Base-by-base conservation (phyloP, 2,329 filamentous ascomycete species). In the Hypoxylon sp. region DNA sequence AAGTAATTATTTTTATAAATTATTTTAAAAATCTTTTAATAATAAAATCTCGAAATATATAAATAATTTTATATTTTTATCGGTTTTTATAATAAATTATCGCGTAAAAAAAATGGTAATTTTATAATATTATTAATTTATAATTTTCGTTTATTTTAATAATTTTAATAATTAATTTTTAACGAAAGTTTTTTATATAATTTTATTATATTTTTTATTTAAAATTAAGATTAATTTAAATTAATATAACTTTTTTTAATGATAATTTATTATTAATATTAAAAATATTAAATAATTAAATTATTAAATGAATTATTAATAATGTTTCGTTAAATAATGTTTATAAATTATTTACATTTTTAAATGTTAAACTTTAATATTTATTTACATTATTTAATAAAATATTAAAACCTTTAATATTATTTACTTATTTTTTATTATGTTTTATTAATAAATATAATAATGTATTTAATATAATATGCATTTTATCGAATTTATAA, bases 401-500 rank as follows among this genome's bases (percentile, higher is more conserved):
- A 39, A 39, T 2, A 13, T 35, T 35, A 11, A 35, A 35, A 35
- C 8, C 7, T 35, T 35, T 35, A 35, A 35, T 35, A 35, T 35
- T 13, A 35, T 35, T 35, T 8, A 35, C 7, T 35, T 35, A 35
- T 11, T 35, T 8, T 13, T 35, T 10, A 10, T 35, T 35, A 35
- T 35, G 11, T 35, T 19, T 56, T 47, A 46, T 47, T 19, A 31
- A 19, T 17, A 56, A 56, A 46, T 17, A 11, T 17, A 11, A 56
- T 47, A 56, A 56, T 21, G 24, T 35, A 24, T 56, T 35, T 11
- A 24, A 24, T 8, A 56, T 56, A 32, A 56, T 47, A 56, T 56
- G 35, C 6, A 32, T n/a, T 47, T 35, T 46, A 3, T 24, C 47
- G 6, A 35, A 13, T 35, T 56, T 56, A 56, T 56, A 56, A 47